phyloP scores from a whole-genome alignment of 495 filamentous ascomycete genomes.

The Penicillium atrosanguineum region DNA sequence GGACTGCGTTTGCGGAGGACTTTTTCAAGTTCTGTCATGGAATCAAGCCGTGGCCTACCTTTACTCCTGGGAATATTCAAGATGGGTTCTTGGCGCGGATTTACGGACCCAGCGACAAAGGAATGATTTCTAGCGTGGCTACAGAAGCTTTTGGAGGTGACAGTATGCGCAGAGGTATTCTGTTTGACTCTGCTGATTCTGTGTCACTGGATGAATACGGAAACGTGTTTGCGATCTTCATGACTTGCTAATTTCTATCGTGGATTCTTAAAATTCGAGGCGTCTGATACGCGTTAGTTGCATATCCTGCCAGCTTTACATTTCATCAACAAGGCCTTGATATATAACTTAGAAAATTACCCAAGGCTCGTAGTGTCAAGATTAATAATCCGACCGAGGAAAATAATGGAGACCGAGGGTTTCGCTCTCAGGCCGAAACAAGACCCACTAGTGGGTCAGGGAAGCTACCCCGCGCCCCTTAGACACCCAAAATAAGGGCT shows the following conservation, averaged over 20 bases:
- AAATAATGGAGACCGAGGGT: background rate
- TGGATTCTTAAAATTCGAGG: background rate
- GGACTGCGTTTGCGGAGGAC: slow-evolving; percentile 36
- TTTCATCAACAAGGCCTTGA: background rate
- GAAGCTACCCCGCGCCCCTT: background rate
- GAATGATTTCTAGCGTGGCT: slow-evolving; percentile 2
- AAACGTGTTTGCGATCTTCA: slow-evolving; percentile 18
- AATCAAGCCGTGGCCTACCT: slow-evolving; percentile 33
- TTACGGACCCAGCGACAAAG: slow-evolving; percentile 26
- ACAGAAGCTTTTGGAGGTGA: slow-evolving; percentile 21
- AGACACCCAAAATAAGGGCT: background rate
- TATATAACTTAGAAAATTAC: background rate
- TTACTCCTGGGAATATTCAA: slow-evolving; percentile 12
- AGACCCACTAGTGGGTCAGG: background rate
- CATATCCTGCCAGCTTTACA: background rate
- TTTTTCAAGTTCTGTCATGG: slow-evolving; percentile 46
- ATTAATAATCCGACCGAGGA: background rate
- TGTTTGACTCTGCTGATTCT: slow-evolving; percentile 19
- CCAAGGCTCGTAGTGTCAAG: background rate
- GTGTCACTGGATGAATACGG: slow-evolving; percentile 27
- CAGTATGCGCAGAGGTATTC: slow-evolving; percentile 19
- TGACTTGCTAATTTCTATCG: background rate
- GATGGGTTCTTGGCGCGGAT: slow-evolving; percentile 22
- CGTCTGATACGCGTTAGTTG: background rate
- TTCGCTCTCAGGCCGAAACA: background rate